phyloP scores from a whole-genome alignment of 2,329 filamentous ascomycete species.

The Boeremia lycopersici region DNA sequence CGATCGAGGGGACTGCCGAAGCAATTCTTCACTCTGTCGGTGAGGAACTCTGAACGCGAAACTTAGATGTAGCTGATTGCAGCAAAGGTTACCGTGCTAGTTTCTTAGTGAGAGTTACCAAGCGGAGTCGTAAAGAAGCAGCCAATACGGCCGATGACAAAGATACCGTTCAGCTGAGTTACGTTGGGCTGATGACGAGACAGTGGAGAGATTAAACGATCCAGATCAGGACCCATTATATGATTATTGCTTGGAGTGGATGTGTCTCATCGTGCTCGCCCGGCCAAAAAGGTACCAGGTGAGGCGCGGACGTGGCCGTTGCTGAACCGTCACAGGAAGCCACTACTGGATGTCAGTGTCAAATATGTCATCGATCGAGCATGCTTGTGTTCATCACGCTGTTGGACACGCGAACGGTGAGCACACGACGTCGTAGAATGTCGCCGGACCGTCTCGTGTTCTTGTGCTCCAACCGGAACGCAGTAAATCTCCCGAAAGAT shows the following conservation, averaged over 20 bases:
- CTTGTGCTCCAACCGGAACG: constrained; percentile 14
- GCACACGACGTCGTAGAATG: constrained; percentile 12
- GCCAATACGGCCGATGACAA: constrained; percentile 6
- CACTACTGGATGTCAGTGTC: constrained; percentile 16
- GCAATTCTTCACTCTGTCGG: constrained; percentile 9
- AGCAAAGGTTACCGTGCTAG: constrained; percentile 12
- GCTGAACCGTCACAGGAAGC: constrained; percentile 28
- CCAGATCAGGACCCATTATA: constrained; percentile 20
- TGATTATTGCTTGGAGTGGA: constrained; percentile 14
- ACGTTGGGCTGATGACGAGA: constrained; percentile 30
- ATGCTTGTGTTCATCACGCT: constrained; percentile 1
- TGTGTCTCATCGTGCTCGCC: constrained; percentile 27
- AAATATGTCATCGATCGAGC: constrained; percentile 16
- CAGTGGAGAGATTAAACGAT: constrained; percentile 18
- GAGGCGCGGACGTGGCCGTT: constrained; percentile 33
- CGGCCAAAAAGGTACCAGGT: constrained; percentile 4
- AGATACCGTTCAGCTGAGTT: constrained; percentile 21
- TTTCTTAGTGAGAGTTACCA: constrained; percentile 5
- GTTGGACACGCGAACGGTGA: constrained; percentile 1
- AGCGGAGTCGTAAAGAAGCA: constrained; percentile 12
- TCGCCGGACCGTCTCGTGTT: constrained; percentile 13
- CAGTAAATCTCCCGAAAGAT: constrained; percentile 14
- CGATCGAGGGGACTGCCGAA: neutral
- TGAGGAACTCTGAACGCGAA: constrained; percentile 12
- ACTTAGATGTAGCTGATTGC: constrained; percentile 13